A percentile compares a stretch with the other conserved stretches of the same genome.
phyloP scores from a whole-genome alignment of 768 basidiomycete species.

The Rhizopogon roseolus region DNA sequence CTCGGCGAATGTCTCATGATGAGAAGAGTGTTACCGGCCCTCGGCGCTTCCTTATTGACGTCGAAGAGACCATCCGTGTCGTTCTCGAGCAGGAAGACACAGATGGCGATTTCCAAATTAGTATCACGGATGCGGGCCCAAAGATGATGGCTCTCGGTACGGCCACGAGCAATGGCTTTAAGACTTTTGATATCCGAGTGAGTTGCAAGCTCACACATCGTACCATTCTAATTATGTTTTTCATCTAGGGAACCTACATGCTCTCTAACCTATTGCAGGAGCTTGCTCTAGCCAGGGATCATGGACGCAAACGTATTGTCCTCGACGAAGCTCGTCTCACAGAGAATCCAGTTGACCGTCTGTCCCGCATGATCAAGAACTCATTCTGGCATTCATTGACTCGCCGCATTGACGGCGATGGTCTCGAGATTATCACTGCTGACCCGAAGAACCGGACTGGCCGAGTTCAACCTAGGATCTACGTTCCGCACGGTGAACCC shows the following conservation, averaged over 20 bases:
- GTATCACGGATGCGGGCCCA: slow-evolving; percentile 92
- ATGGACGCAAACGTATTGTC: slow-evolving; percentile 92
- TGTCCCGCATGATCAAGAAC: slow-evolving; percentile 95
- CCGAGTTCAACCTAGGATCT: slow-evolving; percentile 87
- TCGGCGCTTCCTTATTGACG: slow-evolving; percentile 91
- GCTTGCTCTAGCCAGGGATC: slow-evolving; percentile 92
- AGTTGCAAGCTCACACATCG: slow-evolving; percentile 16
- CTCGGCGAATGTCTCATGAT: slow-evolving; percentile 88
- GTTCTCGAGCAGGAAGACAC: slow-evolving; percentile 98
- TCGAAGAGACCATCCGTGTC: slow-evolving; percentile 95
- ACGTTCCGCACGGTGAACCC: slow-evolving; percentile 90
- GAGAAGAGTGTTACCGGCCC: slow-evolving; percentile 79
- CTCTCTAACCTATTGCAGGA: slow-evolving; percentile 98
- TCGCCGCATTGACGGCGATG: slow-evolving; percentile 93
- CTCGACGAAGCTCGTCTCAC: slow-evolving; percentile 98
- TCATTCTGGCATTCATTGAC: slow-evolving; percentile 99
- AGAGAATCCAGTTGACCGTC: slow-evolving; percentile 95
- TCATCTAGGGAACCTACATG: slow-evolving; percentile 92
- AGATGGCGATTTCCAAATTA: slow-evolving; percentile 95
- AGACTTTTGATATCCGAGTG: slow-evolving; percentile 93
- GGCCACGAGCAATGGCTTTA: slow-evolving; percentile 96
- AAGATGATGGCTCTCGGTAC: slow-evolving; percentile 96
- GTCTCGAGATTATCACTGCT: slow-evolving; percentile 94
- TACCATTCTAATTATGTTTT: slow-evolving; percentile 8
- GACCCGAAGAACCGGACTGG: slow-evolving; percentile 97